Evolutionary conservation across 208 protist species (phyloP), one percentile per base, ranked within the genome.

Genomic region (Strigomonas galati): DNA sequence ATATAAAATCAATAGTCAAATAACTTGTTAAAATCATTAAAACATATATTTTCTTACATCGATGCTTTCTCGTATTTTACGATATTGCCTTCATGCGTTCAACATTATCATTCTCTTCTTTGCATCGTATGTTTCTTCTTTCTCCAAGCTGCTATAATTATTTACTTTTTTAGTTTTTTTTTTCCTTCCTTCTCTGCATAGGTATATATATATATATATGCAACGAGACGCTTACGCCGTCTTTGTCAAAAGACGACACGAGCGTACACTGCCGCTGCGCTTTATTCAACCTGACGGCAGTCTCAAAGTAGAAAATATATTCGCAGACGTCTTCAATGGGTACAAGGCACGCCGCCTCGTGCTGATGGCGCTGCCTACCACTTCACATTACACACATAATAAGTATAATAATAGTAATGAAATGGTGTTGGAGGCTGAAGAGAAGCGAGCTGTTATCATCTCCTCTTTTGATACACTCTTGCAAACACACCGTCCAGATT

Each of bases 151-250:
- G 35, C 35, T 40, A 10, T 14, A 40, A 10, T 10, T 4, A 4
- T 40, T 10, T 4, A 40, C 10, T 40, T 4, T 31, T 68, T 61
- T 54, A 6, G 3, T 26, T 61, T 30, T 64, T 35, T 64, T 26
- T 49, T 43, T 54, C 62, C 23, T 52, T 65, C n/a, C 27, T 61
- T 56, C 19, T 31, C 40, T 31, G 14, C 37, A 58, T 17, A 78
- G n/a, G 49, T 21, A 62, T 14, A 52, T 27, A 63, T 2, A 49
- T 6, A 21, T 21, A 28, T 17, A 28, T 3, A 93, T 96, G 91
- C 87, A 94, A 60, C 79, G 91, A 14, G 91, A 96, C 62, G 74
- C 81, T 26, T 96, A 95, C 64, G 83, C 86, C 12, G 65, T 78
- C 27, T 74, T 96, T 23, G 69, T 90, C 15, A 82, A 84, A 69